Conservation (phyloP, 1,139 yeast genomes). For the Geotrichum macrosporum region DNA sequence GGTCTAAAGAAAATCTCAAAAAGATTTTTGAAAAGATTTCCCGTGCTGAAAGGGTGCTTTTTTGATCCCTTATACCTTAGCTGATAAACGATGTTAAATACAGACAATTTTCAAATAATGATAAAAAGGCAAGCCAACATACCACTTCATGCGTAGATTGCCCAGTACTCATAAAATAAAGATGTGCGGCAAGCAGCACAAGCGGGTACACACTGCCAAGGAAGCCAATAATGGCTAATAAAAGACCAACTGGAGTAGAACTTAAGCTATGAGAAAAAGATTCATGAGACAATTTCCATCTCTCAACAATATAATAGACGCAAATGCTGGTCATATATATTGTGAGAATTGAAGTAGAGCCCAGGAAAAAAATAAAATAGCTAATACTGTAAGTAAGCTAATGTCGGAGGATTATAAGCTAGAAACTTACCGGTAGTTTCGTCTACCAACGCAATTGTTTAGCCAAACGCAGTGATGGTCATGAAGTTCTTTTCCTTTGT, state of each 20-base stretch:
- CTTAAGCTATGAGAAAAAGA: slow-evolving; percentile 16
- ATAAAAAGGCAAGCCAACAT: not conserved
- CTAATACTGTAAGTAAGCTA: too few species aligned
- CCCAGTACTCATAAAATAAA: slow-evolving; percentile 19
- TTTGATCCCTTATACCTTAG: slow-evolving; percentile 7
- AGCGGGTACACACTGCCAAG: slow-evolving; percentile 17
- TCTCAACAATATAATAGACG: slow-evolving; percentile 14
- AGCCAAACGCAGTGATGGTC: slow-evolving; percentile 85
- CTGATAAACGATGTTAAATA: not conserved
- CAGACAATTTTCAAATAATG: not conserved
- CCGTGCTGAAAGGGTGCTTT: slow-evolving; percentile 13
- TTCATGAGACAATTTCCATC: slow-evolving; percentile 13
- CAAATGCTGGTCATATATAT: slow-evolving; percentile 11
- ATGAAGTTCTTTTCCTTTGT: slow-evolving; percentile 33
- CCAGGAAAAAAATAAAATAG: slow-evolving; percentile 18
- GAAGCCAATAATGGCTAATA: slow-evolving; percentile 18
- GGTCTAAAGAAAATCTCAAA: slow-evolving; percentile 22
- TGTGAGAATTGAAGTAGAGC: slow-evolving; percentile 10
- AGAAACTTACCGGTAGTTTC: slow-evolving; percentile 48
- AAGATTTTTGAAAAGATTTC: slow-evolving; percentile 17
- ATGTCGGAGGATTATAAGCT: not conserved
- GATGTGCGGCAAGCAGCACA: slow-evolving; percentile 9
- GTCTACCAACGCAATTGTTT: slow-evolving; percentile 70
- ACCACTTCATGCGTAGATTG: slow-evolving; percentile 20
- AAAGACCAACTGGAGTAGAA: slow-evolving; percentile 19